phyloP scores from a whole-genome alignment of 352 stramenopile genomes.

The Pythium dissotocum region DNA sequence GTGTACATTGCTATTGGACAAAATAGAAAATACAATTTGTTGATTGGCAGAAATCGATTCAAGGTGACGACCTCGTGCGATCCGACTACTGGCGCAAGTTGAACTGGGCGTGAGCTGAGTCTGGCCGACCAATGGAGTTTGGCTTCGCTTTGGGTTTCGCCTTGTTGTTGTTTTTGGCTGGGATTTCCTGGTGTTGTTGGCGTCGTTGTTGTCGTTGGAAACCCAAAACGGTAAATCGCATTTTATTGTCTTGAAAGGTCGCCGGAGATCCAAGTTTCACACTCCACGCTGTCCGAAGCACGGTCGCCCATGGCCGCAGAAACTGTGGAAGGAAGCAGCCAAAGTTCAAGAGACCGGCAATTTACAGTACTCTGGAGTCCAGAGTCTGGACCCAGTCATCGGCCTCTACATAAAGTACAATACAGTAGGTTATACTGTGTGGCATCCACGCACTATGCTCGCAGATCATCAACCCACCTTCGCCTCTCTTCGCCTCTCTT shows the following conservation, averaged over 20 bases:
- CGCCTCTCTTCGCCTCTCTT: not conserved
- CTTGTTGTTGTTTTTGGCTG: not conserved
- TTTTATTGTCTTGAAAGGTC: not conserved
- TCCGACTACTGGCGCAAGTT: constrained; percentile 32
- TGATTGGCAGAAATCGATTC: constrained; percentile 19
- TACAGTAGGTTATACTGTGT: not conserved
- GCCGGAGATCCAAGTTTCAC: not conserved
- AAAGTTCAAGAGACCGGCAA: not conserved
- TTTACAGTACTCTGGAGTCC: not conserved
- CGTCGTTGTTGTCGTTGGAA: not conserved
- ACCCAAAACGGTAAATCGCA: no score
- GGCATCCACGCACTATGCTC: not conserved
- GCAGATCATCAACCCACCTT: not conserved
- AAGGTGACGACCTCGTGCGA: constrained; percentile 14
- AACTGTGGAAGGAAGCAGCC: not conserved
- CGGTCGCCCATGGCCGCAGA: not conserved
- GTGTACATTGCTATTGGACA: constrained; percentile 5
- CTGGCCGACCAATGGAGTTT: not conserved
- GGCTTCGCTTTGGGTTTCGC: not conserved
- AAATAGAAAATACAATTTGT: not conserved
- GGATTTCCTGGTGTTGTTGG: not conserved
- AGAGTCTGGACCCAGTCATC: no score
- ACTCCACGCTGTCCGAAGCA: not conserved
- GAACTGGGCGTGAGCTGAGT: constrained; percentile 14
- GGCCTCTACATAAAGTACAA: no score